Evolutionary conservation across 768 basidiomycete genomes (phyloP), one percentile per base, ranked within the genome.

Genomic region (Leccinellum luteum): DNA sequence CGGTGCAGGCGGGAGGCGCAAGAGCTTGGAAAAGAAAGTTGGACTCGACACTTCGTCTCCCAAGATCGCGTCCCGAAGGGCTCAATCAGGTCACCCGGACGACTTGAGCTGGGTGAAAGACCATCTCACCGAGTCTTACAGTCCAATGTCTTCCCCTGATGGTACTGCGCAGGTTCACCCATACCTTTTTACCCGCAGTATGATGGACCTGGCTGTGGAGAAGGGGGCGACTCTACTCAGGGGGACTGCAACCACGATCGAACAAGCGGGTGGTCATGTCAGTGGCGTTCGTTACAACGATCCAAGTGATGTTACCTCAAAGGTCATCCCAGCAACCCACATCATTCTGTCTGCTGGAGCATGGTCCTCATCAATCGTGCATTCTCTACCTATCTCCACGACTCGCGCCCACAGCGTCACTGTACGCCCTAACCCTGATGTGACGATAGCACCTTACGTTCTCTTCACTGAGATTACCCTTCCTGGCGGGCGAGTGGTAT

Each of bases 321-420:
- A 68, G 56, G 71, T 71, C n/a, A 65, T 88, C 17, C 69, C 78
- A 0, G 86, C 88, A 15, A 87, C 87, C 10, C 79, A 87, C 55
- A 82, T 94, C 60, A 76, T 96, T 41, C 70, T 97, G 51, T 81
- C 86, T 41, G 90, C 90, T n/a, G 94, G 94, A 25, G 89, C 91
- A 15, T 97, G 94, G 93, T 90, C 91, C 0, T 78, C 90, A 8
- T 66, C 66, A 9, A 68, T 95, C 56, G 52, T 88, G 31, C 75
- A 81, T 9, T 60, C 72, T 19, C 77, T 90, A 28, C 85, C 86
- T 15, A 79, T 90, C 62, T 65, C 75, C n/a, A 80, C 79, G 44
- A 85, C 80, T 6, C 85, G 89, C 53, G 88, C 87, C 0, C 89
- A 91, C 69, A 89, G 87, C 64, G 80, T 92, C 65, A 83, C 82